Evolutionary conservation across 148 eudicot genomes (phyloP).

Genomic region (Fagopyrum tataricum): DNA sequence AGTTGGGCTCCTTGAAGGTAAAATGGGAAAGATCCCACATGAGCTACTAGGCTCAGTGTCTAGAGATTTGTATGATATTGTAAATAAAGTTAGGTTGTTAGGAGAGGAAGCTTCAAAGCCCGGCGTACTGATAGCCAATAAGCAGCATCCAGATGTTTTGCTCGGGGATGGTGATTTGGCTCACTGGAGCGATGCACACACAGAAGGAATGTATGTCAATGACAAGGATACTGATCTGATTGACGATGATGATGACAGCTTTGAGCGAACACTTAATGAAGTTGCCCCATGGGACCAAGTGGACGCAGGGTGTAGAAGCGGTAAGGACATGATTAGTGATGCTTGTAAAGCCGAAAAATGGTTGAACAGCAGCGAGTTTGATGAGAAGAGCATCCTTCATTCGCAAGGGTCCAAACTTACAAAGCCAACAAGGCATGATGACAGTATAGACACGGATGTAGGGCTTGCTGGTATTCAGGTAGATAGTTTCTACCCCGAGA

Average conservation of each 20-base stretch:
- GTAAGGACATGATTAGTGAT: conserved; percentile 55
- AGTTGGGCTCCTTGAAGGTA: conserved; percentile 59
- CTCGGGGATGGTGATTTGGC: conserved; percentile 67
- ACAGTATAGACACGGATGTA: conserved; percentile 58
- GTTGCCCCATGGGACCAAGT: conserved; percentile 82
- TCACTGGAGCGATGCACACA: conserved; percentile 64
- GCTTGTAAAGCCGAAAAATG: conserved; percentile 78
- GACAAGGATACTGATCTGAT: conserved; percentile 63
- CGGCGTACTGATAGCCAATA: conserved; percentile 41
- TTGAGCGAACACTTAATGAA: conserved; percentile 73
- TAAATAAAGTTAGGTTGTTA: conserved; percentile 56
- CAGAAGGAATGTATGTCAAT: conserved; percentile 49
- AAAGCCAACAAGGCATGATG: conserved; percentile 63
- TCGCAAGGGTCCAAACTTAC: conserved; percentile 60
- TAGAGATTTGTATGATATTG: conserved; percentile 56
- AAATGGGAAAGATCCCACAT: conserved; percentile 43
- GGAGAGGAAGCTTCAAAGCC: conserved; percentile 62
- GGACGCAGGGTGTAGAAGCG: conserved; percentile 49
- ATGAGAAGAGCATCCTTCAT: conserved; percentile 68
- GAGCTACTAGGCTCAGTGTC: conserved; percentile 57
- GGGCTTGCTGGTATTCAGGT: conserved; percentile 78
- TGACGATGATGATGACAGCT: conserved; percentile 88
- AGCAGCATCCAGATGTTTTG: conserved; percentile 50
- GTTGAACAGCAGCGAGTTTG: conserved; percentile 60
- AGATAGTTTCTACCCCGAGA: conserved; percentile 82